phyloP scores from a whole-genome alignment of 1,139 yeast genomes.

The Candida dubliniensis region DNA sequence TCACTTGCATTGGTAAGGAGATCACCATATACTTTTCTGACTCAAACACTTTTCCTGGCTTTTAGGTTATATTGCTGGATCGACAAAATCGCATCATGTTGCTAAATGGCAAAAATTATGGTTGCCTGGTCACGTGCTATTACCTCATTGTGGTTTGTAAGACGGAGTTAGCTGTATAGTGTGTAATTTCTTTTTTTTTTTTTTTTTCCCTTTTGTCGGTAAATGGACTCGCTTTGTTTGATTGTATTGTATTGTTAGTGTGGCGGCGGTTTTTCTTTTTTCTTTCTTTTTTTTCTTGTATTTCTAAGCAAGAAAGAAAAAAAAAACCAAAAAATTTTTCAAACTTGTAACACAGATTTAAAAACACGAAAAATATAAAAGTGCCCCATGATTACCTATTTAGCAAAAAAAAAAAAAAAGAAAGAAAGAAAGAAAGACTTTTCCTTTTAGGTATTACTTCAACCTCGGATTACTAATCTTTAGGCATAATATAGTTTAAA shows the following conservation, averaged over 20 bases:
- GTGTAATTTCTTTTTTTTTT: not conserved
- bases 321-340: not conserved
- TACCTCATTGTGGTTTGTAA: not conserved
- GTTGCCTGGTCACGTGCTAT: constrained; percentile 1
- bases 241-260: not conserved
- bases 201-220: not conserved
- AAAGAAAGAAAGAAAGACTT: too few relatives aligned
- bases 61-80: too few relatives aligned
- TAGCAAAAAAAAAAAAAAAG: too few relatives aligned
- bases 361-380: not conserved
- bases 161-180: too few relatives aligned
- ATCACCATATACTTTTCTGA: not conserved
- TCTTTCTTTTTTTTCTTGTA: not conserved
- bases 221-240: too few relatives aligned
- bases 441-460: too few relatives aligned
- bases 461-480: not conserved
- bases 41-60: too few relatives aligned
- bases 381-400: too few relatives aligned
- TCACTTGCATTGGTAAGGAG: too few relatives aligned
- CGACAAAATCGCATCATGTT: too few relatives aligned
- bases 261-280: not conserved
- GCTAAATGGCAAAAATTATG: too few relatives aligned
- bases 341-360: not conserved
- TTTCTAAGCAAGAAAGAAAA: not conserved
- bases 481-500: constrained; percentile 3